phyloP scores from a whole-genome alignment of 805 yeast genomes.

The Ogataea allantospora region DNA sequence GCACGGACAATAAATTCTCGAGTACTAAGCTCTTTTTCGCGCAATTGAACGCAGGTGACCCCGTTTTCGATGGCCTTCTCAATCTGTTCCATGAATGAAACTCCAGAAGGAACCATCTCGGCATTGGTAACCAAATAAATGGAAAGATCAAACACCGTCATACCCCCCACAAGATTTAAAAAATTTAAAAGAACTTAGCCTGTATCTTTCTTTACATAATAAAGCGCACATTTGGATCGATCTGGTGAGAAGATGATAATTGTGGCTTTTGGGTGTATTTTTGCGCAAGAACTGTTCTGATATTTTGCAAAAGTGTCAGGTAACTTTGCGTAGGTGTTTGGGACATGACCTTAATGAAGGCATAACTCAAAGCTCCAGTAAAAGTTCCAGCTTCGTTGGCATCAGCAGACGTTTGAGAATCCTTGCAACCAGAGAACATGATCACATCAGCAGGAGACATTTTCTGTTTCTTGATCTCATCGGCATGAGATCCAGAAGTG shows the following conservation, averaged over 20 bases:
- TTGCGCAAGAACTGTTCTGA: slow-evolving; percentile 58
- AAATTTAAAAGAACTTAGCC: not conserved
- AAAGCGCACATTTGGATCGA: slow-evolving; percentile 51
- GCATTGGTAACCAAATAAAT: slow-evolving; percentile 81
- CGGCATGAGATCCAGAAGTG: slow-evolving; percentile 32
- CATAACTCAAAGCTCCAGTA: slow-evolving; percentile 85
- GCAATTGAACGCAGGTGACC: slow-evolving; percentile 75
- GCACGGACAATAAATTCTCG: slow-evolving; percentile 67
- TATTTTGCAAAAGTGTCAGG: slow-evolving; percentile 64
- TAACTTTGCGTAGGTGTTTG: slow-evolving; percentile 66
- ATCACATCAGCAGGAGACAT: slow-evolving; percentile 77
- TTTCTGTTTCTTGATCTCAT: slow-evolving; percentile 51
- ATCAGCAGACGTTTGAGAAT: slow-evolving; percentile 81
- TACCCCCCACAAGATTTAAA: slow-evolving; percentile 5
- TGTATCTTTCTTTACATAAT: slow-evolving; percentile 26
- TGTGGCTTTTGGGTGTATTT: slow-evolving; percentile 85
- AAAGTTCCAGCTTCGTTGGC: slow-evolving; percentile 66
- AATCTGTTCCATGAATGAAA: slow-evolving; percentile 59
- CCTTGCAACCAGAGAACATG: slow-evolving; percentile 78
- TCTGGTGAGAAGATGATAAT: slow-evolving; percentile 76
- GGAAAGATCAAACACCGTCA: slow-evolving; percentile 46
- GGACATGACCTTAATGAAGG: slow-evolving; percentile 64
- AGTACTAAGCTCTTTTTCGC: slow-evolving; percentile 76
- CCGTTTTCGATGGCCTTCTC: slow-evolving; percentile 65
- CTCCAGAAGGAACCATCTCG: slow-evolving; percentile 62